phyloP scores from a whole-genome alignment of 2,329 filamentous ascomycete genomes.

The Ramularia endophylla region DNA sequence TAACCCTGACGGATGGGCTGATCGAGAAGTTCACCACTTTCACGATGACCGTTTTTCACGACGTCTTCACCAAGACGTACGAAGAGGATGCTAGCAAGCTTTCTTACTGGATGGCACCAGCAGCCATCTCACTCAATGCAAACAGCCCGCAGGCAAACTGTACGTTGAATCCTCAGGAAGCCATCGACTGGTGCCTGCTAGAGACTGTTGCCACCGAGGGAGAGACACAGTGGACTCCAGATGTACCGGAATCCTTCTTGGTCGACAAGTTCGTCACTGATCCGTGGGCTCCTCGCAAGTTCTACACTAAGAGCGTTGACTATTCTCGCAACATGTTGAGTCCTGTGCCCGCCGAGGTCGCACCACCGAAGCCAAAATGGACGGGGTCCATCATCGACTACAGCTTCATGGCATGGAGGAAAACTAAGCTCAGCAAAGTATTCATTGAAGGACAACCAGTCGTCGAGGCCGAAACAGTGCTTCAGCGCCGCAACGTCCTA shows the following conservation, averaged over 20 bases:
- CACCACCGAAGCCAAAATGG: constrained; percentile 32
- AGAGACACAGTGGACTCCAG: constrained; percentile 42
- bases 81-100: constrained; percentile 57
- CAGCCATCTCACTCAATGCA: constrained; percentile 2
- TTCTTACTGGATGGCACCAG: constrained; percentile 78
- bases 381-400: constrained; percentile 65
- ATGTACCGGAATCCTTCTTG: constrained; percentile 37
- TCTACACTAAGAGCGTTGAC: constrained; percentile 45
- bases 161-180: constrained; percentile 19
- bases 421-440: constrained; percentile 45
- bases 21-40: constrained; percentile 60
- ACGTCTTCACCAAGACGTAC: constrained; percentile 86
- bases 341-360: constrained; percentile 54
- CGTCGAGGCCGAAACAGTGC: constrained; percentile 65
- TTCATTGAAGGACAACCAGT: constrained; percentile 66
- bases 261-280: constrained; percentile 51
- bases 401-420: constrained; percentile 68
- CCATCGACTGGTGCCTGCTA: constrained; percentile 60
- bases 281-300: constrained; percentile 52
- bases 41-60: constrained; percentile 69
- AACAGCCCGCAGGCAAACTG: not conserved
- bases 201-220: constrained; percentile 34
- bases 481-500: constrained; percentile 76
- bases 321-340: constrained; percentile 58
- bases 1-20: constrained; percentile 41